Percentiles rank a stretch among this genome's conserved stretches.
phyloP scores from a whole-genome alignment of 441 rosid species.

The Pelargonium australe region DNA sequence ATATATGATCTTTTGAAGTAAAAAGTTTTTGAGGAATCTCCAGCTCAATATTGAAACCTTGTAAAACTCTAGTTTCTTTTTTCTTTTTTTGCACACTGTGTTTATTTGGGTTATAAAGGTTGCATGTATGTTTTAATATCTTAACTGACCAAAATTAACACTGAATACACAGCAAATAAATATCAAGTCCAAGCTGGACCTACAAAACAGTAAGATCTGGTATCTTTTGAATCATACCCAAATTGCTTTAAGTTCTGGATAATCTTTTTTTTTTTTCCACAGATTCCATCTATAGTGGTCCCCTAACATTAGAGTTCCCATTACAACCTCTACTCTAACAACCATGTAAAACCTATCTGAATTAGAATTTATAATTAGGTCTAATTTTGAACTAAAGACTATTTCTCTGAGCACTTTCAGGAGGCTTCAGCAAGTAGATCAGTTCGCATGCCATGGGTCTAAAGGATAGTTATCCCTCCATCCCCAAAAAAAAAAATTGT shows the following conservation, averaged over 20 bases:
- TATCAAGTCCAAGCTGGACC: background rate
- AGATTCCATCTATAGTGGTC: too few relatives aligned
- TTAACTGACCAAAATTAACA: background rate
- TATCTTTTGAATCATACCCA: background rate
- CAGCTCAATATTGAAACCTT: background rate
- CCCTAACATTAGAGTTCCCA: too few relatives aligned
- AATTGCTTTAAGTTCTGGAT: background rate
- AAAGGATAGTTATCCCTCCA: too few relatives aligned
- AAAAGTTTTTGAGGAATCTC: conserved; percentile 3
- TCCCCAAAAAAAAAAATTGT: too few relatives aligned
- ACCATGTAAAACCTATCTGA: too few relatives aligned
- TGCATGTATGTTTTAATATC: background rate
- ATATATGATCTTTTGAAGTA: background rate
- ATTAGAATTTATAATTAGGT: too few relatives aligned
- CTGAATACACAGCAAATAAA: background rate
- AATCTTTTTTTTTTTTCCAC: too few relatives aligned
- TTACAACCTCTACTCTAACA: too few relatives aligned
- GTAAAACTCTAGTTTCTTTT: background rate
- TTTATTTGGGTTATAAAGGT: background rate
- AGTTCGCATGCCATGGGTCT: too few relatives aligned
- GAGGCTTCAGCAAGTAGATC: too few relatives aligned
- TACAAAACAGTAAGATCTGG: background rate
- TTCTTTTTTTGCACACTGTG: background rate
- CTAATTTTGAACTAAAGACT: too few relatives aligned
- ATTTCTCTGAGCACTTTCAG: too few relatives aligned